A percentile compares a stretch with the other conserved stretches of the same genome.
phyloP scores from a whole-genome alignment of 78 protist species.

The Chrysochromulina parva region DNA sequence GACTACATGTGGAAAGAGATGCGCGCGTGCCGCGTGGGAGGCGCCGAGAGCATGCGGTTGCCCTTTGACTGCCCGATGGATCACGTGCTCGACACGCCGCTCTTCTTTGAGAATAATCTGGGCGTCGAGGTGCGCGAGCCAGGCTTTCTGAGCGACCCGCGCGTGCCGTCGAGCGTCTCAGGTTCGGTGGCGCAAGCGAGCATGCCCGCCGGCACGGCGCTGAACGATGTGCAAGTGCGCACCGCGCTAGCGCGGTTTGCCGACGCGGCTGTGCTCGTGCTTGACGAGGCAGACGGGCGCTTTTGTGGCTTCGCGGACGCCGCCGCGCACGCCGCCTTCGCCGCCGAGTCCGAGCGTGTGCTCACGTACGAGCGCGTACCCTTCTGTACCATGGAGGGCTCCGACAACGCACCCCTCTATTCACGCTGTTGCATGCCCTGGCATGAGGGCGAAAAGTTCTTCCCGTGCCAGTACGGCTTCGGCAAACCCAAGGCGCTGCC shows the following conservation, averaged over 20 bases:
- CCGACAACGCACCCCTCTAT: constrained; percentile 11
- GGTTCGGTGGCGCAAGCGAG: not conserved
- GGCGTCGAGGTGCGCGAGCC: constrained; percentile 6
- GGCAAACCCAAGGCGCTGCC: not conserved
- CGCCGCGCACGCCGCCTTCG: not conserved
- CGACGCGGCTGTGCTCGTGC: not conserved
- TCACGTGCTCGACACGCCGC: constrained; percentile 15
- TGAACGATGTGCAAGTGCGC: not conserved
- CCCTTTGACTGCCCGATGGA: constrained; percentile 27
- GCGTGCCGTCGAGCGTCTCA: not conserved
- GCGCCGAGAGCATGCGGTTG: constrained; percentile 10
- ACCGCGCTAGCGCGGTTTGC: not conserved
- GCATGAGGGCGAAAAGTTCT: not conserved
- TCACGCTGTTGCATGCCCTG: not conserved
- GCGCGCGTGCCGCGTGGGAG: not conserved
- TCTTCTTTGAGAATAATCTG: not conserved
- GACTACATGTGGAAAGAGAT: constrained; percentile 18
- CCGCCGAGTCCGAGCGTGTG: not conserved
- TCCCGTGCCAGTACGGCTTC: constrained; percentile 10
- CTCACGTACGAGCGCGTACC: not conserved
- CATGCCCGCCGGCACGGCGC: not conserved
- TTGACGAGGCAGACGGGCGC: not conserved
- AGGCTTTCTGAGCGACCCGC: not conserved
- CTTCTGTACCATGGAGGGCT: constrained; percentile 3
- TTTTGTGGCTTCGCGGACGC: not conserved